These are phyloP conservation scores for Pseudomonodictys pantanalensis DNA, from an alignment of 495 filamentous ascomycete species.

Conservation along the genomic window DNA sequence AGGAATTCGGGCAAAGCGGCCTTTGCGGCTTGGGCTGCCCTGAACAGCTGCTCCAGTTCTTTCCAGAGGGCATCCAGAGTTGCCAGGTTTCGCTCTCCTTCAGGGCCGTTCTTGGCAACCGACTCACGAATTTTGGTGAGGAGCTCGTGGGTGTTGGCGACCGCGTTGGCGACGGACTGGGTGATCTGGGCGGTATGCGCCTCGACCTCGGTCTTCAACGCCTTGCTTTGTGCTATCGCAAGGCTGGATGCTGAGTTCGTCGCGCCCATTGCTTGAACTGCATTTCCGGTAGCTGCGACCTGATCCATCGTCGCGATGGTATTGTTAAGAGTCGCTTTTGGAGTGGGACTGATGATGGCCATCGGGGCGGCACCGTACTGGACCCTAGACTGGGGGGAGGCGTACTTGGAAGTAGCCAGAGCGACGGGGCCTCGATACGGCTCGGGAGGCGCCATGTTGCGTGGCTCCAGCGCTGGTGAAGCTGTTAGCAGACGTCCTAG, in stretches of 20 bases:
- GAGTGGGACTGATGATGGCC: not conserved
- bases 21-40: conserved; percentile 5
- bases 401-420: conserved; percentile 5
- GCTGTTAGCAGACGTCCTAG: not conserved
- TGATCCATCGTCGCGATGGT: conserved; percentile 18
- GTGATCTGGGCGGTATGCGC: not conserved
- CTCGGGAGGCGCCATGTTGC: not conserved
- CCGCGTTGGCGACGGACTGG: conserved; percentile 2
- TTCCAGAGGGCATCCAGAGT: conserved; percentile 6
- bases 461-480: not conserved
- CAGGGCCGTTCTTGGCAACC: not conserved
- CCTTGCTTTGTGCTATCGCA: conserved; percentile 2
- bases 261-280: not conserved
- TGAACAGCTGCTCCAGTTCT: conserved; percentile 18
- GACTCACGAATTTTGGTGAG: conserved; percentile 7
- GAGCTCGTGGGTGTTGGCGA: conserved; percentile 5
- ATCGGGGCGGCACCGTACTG: not conserved
- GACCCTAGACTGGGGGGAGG: not conserved
- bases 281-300: not conserved
- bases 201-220: not conserved
- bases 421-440: conserved; percentile 1
- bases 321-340: not conserved
- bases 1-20: conserved; percentile 11
- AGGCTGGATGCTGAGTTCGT: conserved; percentile 11
- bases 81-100: not conserved